These are phyloP conservation scores for Theobroma grandiflorum DNA, from an alignment of 441 rosid genomes.

Conservation along the genomic window DNA sequence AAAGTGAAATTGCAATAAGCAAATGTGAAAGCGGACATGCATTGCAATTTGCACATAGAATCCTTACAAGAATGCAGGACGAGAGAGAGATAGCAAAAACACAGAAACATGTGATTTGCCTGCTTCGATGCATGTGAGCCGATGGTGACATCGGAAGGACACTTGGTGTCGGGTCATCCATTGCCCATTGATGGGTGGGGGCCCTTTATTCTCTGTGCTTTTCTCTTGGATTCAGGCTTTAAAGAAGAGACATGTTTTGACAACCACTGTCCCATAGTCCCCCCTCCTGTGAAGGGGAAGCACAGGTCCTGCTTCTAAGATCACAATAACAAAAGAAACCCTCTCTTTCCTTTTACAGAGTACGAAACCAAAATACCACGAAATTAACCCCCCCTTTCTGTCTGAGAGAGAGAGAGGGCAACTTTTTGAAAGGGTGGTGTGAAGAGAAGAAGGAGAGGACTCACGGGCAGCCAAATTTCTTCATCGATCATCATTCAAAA, in stretches of 20 bases:
- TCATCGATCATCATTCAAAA: neutral
- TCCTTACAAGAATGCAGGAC: constrained; percentile 10
- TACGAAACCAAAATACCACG: too few species aligned
- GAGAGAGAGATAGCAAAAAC: neutral
- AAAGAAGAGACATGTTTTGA: constrained; percentile 3
- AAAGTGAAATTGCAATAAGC: neutral
- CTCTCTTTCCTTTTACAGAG: neutral
- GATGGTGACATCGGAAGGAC: constrained; percentile 40
- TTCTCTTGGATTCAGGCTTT: constrained; percentile 19
- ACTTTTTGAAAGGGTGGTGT: neutral
- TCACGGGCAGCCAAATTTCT: constrained; percentile 22
- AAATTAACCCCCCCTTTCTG: too few species aligned
- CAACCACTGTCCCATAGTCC: neutral
- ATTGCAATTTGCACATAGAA: neutral
- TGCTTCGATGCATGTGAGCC: constrained; percentile 42
- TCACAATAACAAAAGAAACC: neutral
- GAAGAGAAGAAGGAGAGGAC: neutral
- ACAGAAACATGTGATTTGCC: constrained; percentile 35
- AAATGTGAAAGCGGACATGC: neutral
- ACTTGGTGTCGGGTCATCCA: constrained; percentile 20
- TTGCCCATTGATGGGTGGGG: neutral
- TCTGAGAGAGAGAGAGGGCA: too few species aligned
- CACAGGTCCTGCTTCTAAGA: neutral
- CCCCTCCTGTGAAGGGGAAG: neutral
- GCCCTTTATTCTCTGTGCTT: neutral